Evolutionary conservation across 331 rosid genomes (phyloP).

Genomic region (Rosa hybrid): DNA sequence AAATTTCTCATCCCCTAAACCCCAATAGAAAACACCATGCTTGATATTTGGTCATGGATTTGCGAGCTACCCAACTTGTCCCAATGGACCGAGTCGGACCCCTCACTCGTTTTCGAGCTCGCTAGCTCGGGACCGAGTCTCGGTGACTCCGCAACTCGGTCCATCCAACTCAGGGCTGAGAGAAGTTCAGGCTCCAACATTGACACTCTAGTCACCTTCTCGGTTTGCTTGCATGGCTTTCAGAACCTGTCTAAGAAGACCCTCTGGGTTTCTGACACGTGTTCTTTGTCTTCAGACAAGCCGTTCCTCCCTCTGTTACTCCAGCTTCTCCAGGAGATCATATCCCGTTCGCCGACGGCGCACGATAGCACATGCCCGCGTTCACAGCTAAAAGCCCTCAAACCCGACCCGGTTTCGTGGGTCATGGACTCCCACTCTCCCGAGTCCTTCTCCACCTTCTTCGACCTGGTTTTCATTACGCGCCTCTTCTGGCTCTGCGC

Average conservation of each 20-base stretch:
- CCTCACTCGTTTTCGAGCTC: slow-evolving; percentile 44
- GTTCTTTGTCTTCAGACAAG: slow-evolving; percentile 53
- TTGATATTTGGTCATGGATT: slow-evolving; percentile 96
- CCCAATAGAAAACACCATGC: neutral
- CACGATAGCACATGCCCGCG: slow-evolving; percentile 80
- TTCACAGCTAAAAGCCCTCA: slow-evolving; percentile 70
- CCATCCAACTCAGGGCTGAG: slow-evolving; percentile 63
- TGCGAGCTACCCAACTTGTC: slow-evolving; percentile 60
- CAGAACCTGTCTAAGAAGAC: slow-evolving; percentile 38
- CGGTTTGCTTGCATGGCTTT: slow-evolving; percentile 60
- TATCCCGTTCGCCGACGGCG: slow-evolving; percentile 66
- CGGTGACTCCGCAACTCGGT: slow-evolving; percentile 29
- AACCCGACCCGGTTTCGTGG: slow-evolving; percentile 79
- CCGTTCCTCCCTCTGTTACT: slow-evolving; percentile 80
- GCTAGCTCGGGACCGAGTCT: slow-evolving; percentile 40
- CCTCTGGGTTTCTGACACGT: slow-evolving; percentile 74
- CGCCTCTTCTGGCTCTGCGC: slow-evolving; percentile 94
- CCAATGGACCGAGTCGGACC: slow-evolving; percentile 51
- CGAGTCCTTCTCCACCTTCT: slow-evolving; percentile 76
- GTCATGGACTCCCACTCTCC: slow-evolving; percentile 86
- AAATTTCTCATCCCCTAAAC: slow-evolving; percentile 12
- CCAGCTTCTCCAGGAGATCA: slow-evolving; percentile 86
- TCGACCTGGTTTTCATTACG: slow-evolving; percentile 62
- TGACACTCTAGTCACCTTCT: slow-evolving; percentile 52
- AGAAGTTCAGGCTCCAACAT: slow-evolving; percentile 52